These are phyloP conservation scores for Zangia roseola DNA, from an alignment of 768 basidiomycete species.

Conservation along the genomic window DNA sequence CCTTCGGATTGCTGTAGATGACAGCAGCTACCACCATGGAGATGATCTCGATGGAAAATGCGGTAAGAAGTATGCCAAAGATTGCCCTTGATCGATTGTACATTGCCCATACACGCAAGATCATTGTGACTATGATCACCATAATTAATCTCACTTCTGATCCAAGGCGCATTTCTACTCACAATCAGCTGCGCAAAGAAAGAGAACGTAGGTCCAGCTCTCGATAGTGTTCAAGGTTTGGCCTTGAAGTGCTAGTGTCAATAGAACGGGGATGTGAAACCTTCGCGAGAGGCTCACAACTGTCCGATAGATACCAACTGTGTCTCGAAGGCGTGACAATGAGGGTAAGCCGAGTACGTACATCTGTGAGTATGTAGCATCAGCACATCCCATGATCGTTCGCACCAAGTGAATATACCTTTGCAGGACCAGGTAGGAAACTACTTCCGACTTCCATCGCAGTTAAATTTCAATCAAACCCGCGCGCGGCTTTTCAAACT, in stretches of 20 bases:
- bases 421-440: background rate
- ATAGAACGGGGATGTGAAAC: too few relatives aligned
- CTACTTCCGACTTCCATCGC: background rate
- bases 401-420: background rate
- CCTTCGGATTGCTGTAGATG: background rate
- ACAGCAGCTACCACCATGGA: background rate
- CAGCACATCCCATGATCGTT: background rate
- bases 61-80: background rate
- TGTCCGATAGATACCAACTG: background rate
- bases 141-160: background rate
- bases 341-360: background rate
- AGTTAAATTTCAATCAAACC: background rate
- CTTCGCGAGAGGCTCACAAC: background rate
- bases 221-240: background rate
- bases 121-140: background rate
- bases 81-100: slow-evolving; percentile 10
- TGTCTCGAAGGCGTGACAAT: too few relatives aligned
- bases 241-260: background rate
- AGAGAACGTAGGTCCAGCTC: background rate
- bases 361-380: background rate
- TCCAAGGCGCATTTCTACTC: background rate
- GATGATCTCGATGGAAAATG: background rate
- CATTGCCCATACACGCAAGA: slow-evolving; percentile 12
- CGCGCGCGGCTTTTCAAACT: background rate
- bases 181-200: slow-evolving; percentile 4